Conservation (phyloP, 1,284 basidiomycete genomes). For the Ceratobasidium sp. region DNA sequence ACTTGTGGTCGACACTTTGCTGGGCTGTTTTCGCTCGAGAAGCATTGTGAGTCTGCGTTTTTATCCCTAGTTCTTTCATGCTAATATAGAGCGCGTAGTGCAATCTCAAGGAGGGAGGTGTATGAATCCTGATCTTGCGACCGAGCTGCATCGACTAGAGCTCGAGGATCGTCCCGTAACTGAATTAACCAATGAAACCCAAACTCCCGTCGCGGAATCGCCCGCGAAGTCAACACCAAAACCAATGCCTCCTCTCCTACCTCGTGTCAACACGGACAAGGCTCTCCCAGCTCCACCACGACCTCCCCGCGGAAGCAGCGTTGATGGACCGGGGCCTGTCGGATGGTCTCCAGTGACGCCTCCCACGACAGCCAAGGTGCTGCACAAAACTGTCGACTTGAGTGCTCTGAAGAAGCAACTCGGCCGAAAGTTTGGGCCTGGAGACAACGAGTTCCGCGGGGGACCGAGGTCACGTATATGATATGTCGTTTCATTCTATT, state of each 20-base stretch:
- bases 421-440: slow-evolving; percentile 10
- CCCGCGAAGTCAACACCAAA: slow-evolving; percentile 9
- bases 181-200: slow-evolving; percentile 19
- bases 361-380: slow-evolving; percentile 12
- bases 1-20: slow-evolving; percentile 32
- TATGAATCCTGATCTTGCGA: slow-evolving; percentile 22
- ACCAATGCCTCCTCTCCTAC: slow-evolving; percentile 24
- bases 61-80: neutral
- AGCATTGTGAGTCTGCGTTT: slow-evolving; percentile 2
- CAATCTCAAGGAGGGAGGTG: slow-evolving; percentile 31
- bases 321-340: slow-evolving; percentile 19
- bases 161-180: slow-evolving; percentile 29
- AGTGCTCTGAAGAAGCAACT: slow-evolving; percentile 26
- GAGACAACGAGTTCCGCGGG: slow-evolving; percentile 26
- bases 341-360: slow-evolving; percentile 33
- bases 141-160: slow-evolving; percentile 19
- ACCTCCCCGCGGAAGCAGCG: slow-evolving; percentile 31
- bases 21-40: slow-evolving; percentile 20
- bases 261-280: slow-evolving; percentile 24
- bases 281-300: slow-evolving; percentile 26
- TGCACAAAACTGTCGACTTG: slow-evolving; percentile 18
- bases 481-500: neutral
- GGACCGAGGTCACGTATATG: slow-evolving; percentile 25
- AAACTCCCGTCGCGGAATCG: slow-evolving; percentile 3
- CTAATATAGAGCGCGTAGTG: neutral